These are phyloP conservation scores for Dactylellina cionopaga DNA, from an alignment of 2,329 filamentous ascomycete species.

Conservation along the genomic window DNA sequence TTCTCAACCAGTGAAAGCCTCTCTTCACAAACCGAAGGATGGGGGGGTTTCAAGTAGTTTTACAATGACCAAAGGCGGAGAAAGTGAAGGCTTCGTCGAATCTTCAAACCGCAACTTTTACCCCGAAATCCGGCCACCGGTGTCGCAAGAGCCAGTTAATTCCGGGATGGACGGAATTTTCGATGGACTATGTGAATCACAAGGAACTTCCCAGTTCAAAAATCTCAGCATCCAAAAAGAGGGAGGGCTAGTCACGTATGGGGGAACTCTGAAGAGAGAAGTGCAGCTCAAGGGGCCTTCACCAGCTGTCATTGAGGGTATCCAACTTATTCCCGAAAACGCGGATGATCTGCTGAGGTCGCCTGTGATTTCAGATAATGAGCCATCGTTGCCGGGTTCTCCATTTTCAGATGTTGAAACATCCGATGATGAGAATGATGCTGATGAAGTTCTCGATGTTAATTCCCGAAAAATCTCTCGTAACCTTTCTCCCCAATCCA, in stretches of 20 bases:
- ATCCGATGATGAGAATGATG: conserved; percentile 7
- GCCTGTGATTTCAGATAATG: conserved; percentile 30
- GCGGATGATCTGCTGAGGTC: conserved; percentile 27
- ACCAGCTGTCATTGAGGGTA: conserved; percentile 25
- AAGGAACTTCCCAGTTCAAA: background rate
- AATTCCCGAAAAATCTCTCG: background rate
- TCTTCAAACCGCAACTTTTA: background rate
- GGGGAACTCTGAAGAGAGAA: conserved; percentile 20
- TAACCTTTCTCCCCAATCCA: background rate
- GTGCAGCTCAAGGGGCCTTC: conserved; percentile 29
- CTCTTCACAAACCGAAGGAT: background rate
- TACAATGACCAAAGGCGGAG: too few species aligned
- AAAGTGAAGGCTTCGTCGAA: background rate
- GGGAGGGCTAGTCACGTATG: conserved; percentile 4
- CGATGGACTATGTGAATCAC: background rate
- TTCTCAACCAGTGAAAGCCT: background rate
- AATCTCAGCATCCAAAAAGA: background rate
- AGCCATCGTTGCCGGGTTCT: conserved; percentile 29
- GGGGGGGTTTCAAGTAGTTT: background rate
- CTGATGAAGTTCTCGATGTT: conserved; percentile 4
- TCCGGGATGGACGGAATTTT: background rate
- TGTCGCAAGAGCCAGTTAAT: background rate
- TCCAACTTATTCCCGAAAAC: conserved; percentile 31
- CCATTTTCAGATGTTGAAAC: conserved; percentile 20
- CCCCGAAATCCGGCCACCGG: conserved; percentile 10